Percentiles rank a stretch among this genome's conserved stretches.
Evolutionary conservation across 768 basidiomycete genomes (phyloP).

Genomic region (Pleurotus citrinopileatus): DNA sequence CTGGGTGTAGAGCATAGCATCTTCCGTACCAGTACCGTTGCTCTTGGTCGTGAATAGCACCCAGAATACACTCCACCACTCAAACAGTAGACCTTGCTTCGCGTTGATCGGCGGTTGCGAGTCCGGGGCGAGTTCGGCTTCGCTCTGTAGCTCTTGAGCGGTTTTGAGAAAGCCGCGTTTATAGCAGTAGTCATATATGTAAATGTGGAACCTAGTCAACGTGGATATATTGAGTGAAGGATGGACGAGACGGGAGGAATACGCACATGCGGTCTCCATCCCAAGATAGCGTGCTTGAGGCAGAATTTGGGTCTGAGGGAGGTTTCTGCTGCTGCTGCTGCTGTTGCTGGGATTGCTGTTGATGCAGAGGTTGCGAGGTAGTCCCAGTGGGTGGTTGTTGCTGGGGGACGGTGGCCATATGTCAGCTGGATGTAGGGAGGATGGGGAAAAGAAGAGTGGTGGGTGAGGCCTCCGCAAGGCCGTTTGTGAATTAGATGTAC

Average conservation of each 20-base stretch:
- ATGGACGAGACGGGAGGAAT: slow-evolving; percentile 12
- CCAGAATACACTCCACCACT: slow-evolving; percentile 95
- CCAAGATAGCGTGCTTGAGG: slow-evolving; percentile 51
- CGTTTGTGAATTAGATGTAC: not conserved
- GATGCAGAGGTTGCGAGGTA: slow-evolving; percentile 12
- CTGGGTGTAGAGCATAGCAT: slow-evolving; percentile 69
- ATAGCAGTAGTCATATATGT: slow-evolving; percentile 81
- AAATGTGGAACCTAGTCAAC: slow-evolving; percentile 76
- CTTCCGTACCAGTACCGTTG: slow-evolving; percentile 60
- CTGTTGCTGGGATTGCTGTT: slow-evolving; percentile 20
- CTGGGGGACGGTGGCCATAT: slow-evolving; percentile 27
- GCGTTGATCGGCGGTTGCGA: slow-evolving; percentile 78
- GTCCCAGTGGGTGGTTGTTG: slow-evolving; percentile 16
- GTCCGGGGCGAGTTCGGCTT: slow-evolving; percentile 64
- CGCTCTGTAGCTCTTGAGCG: slow-evolving; percentile 59
- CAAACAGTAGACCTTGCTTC: slow-evolving; percentile 78
- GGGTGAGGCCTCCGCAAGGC: not conserved
- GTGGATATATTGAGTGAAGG: slow-evolving; percentile 1
- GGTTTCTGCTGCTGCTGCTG: slow-evolving; percentile 18
- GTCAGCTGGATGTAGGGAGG: not conserved
- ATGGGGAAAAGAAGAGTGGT: not conserved
- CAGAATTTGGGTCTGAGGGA: slow-evolving; percentile 19
- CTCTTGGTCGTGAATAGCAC: slow-evolving; percentile 81
- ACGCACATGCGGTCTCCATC: slow-evolving; percentile 84
- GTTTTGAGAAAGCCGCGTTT: slow-evolving; percentile 80